Evolutionary conservation across 169 alveolate genomes (phyloP), one percentile per base, ranked within the genome.

Genomic region (Plasmodium gallinaceum): DNA sequence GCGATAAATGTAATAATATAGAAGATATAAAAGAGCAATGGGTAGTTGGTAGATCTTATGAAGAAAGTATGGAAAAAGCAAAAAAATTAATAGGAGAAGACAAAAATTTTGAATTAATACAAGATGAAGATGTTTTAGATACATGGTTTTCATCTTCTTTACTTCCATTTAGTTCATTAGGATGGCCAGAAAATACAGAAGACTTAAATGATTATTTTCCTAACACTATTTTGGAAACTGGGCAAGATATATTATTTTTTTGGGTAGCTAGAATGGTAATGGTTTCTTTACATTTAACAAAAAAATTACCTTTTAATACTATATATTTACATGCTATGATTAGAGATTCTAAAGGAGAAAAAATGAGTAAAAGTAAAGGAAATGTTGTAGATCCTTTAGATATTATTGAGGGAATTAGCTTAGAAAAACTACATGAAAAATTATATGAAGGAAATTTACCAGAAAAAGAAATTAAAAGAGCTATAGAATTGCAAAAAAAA

Each of bases 191-290:
- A 88, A 90, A 80, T 58, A 88, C 95, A 22, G 96, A 94, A 39
- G 99, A 98, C 87, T 91, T 98, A 48, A 95, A 97, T 88, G 96
- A 98, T 4, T 98, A 97, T 96, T 98, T 97, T 96, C 99, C 99
- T 20, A 98, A 98, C 39, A 95, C 97, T 26, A 93, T 99, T 52
- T 93, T 98, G 22, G 99, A 98, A 91, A 98, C 99, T 12, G 99
- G 99, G 10, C 98, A 98, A 88, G 99, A 99, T 96, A 99, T 99
- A 65, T 92, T 99, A 62, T 99, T 98, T 97, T 98, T 98, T 97
- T 99, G 99, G 99, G 99, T 99, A 32, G 99, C 99, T 7, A 94
- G 99, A 88, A 98, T 98, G 99, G 99, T 98, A 70, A 97, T 98
- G 99, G 96, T 99, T 97, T 94, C 99, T 51, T 95, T 98, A 58